Evolutionary conservation across 352 stramenopile species (phyloP).

Genomic region (Phytophthora kernoviae): DNA sequence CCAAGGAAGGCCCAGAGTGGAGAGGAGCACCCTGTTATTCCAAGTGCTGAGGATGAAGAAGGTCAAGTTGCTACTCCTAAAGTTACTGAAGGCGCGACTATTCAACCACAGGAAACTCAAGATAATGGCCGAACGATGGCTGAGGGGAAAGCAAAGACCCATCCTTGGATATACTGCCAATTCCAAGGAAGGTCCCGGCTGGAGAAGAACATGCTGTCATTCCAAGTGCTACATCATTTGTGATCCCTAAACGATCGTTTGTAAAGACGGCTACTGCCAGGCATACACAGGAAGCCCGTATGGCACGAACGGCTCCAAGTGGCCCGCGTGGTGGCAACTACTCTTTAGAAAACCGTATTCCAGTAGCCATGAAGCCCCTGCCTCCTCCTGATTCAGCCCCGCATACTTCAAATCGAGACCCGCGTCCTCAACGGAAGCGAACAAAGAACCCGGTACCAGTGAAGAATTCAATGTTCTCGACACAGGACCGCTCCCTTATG

Average conservation of each 20-base stretch:
- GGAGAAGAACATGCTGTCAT: neutral
- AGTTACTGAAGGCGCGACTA: neutral
- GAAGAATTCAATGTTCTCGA: slow-evolving; percentile 23
- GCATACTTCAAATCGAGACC: slow-evolving; percentile 6
- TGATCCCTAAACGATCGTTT: slow-evolving; percentile 32
- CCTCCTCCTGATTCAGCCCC: slow-evolving; percentile 13
- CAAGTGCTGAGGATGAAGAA: slow-evolving; percentile 15
- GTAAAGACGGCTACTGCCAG: neutral
- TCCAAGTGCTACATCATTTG: slow-evolving; percentile 17
- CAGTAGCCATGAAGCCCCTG: slow-evolving; percentile 2
- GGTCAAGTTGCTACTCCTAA: slow-evolving; percentile 11
- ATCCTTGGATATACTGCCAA: slow-evolving; percentile 18
- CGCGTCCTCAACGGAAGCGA: slow-evolving; percentile 18
- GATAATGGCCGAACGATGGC: slow-evolving; percentile 7
- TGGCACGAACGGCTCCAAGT: neutral
- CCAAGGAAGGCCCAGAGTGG: slow-evolving; percentile 12
- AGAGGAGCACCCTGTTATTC: no score
- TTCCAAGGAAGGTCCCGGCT: slow-evolving; percentile 15
- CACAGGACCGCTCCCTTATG: slow-evolving; percentile 53
- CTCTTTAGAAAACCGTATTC: neutral
- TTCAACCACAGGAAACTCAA: slow-evolving; percentile 9
- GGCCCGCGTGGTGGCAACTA: slow-evolving; percentile 7
- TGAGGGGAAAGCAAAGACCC: slow-evolving; percentile 5
- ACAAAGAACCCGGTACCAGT: slow-evolving; percentile 59
- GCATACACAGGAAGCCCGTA: neutral